phyloP scores from a whole-genome alignment of 2,329 filamentous ascomycete species.

The Penicillium sp. region DNA sequence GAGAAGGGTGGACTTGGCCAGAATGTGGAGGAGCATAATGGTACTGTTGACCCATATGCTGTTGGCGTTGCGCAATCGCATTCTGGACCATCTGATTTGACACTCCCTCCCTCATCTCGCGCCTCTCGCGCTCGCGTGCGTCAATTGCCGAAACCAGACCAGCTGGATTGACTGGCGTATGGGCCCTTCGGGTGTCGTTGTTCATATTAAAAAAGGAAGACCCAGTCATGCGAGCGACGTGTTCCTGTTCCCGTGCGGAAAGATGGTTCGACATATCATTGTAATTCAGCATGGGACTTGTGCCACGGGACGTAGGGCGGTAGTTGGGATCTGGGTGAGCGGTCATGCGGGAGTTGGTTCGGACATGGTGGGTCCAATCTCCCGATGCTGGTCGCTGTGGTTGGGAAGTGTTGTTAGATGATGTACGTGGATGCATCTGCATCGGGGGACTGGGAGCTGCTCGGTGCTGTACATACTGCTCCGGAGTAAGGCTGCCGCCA shows the following conservation, averaged over 20 bases:
- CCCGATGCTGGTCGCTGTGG: slow-evolving; percentile 33
- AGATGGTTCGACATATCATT: slow-evolving; percentile 55
- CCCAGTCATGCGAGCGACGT: slow-evolving; percentile 75
- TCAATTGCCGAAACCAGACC: slow-evolving; percentile 75
- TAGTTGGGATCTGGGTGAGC: slow-evolving; percentile 20
- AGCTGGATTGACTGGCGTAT: slow-evolving; percentile 46
- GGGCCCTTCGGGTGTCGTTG: slow-evolving; percentile 47
- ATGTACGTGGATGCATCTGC: slow-evolving; percentile 57
- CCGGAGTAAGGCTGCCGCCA: slow-evolving; percentile 59
- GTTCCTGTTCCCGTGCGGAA: slow-evolving; percentile 83
- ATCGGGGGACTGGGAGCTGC: slow-evolving; percentile 54
- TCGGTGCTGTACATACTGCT: slow-evolving; percentile 78
- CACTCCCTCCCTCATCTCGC: slow-evolving; percentile 62
- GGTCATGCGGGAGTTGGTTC: slow-evolving; percentile 32
- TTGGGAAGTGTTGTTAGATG: slow-evolving; percentile 49
- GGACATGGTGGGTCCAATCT: slow-evolving; percentile 35
- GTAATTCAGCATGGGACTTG: slow-evolving; percentile 47
- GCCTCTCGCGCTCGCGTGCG: slow-evolving; percentile 69
- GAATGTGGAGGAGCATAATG: slow-evolving; percentile 16
- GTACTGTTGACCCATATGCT: slow-evolving; percentile 35
- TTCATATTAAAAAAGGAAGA: slow-evolving; percentile 67
- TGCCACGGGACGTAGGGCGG: slow-evolving; percentile 51
- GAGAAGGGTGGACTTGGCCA: slow-evolving; percentile 16
- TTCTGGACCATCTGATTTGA: slow-evolving; percentile 67
- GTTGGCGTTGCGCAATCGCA: slow-evolving; percentile 62